Evolutionary conservation across 176 grass and related monocot species (phyloP).

Genomic region (Otatea glauca): DNA sequence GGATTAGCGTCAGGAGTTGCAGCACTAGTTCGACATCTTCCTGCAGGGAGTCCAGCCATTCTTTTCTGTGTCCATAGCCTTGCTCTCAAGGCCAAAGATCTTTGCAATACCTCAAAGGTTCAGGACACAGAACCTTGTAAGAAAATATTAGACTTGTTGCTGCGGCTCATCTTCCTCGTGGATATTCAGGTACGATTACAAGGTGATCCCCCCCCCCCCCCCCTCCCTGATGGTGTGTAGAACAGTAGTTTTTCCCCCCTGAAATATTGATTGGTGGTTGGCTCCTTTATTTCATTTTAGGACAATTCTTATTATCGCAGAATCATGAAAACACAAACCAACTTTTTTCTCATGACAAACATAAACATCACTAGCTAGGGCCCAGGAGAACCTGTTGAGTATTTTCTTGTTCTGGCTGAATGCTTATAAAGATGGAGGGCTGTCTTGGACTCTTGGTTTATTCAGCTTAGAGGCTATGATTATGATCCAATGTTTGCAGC

Average conservation of each 20-base stretch:
- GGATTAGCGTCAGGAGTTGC: conserved; percentile 85
- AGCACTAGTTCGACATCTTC: conserved; percentile 72
- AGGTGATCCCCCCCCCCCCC: too few species aligned
- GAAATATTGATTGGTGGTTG: neutral
- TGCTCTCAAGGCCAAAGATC: conserved; percentile 61
- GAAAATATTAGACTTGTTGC: conserved; percentile 75
- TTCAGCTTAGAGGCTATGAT: neutral
- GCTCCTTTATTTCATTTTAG: neutral
- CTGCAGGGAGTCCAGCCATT: conserved; percentile 72
- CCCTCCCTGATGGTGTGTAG: too few species aligned
- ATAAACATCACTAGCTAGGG: neutral
- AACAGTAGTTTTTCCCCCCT: neutral
- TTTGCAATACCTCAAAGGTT: conserved; percentile 51
- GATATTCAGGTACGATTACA: conserved; percentile 88
- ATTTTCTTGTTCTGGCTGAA: neutral
- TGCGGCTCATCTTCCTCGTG: conserved; percentile 75
- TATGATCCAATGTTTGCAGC: neutral
- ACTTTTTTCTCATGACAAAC: conserved; percentile 5
- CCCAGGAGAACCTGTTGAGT: neutral
- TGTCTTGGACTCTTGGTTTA: neutral
- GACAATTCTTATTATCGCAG: neutral
- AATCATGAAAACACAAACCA: neutral
- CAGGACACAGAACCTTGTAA: conserved; percentile 81
- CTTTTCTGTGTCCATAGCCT: conserved; percentile 83
- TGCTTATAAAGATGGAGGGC: neutral